A percentile compares a stretch with the other conserved stretches of the same genome.
Evolutionary conservation across 2,329 filamentous ascomycete genomes (phyloP).

Genomic region (Arthroderma uncinatum): DNA sequence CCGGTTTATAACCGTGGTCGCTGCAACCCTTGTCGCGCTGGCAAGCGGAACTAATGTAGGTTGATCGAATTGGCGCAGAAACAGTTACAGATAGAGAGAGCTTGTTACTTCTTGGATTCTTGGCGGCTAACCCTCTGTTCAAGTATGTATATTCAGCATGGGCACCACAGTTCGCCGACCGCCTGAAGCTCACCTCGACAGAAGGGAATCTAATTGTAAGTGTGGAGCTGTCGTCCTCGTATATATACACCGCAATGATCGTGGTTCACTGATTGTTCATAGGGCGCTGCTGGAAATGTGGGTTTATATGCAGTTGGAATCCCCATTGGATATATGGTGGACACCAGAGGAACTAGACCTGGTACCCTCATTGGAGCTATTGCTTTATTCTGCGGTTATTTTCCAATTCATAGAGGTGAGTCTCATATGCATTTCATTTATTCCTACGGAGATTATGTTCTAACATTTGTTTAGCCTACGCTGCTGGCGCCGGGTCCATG

Average conservation of each 20-base stretch:
- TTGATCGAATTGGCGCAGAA: neutral
- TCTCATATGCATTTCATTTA: neutral
- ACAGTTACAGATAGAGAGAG: slow-evolving; percentile 5
- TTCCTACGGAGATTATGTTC: slow-evolving; percentile 9
- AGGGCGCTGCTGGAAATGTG: slow-evolving; percentile 49
- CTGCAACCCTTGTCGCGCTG: slow-evolving; percentile 72
- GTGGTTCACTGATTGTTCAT: slow-evolving; percentile 10
- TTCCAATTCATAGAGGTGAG: slow-evolving; percentile 57
- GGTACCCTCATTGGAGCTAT: slow-evolving; percentile 65
- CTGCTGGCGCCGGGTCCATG: slow-evolving; percentile 51
- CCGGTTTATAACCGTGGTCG: slow-evolving; percentile 70
- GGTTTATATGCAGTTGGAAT: slow-evolving; percentile 92
- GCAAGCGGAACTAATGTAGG: slow-evolving; percentile 85
- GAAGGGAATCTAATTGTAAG: slow-evolving; percentile 80
- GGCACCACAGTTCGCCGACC: slow-evolving; percentile 88
- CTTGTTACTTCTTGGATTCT: slow-evolving; percentile 8
- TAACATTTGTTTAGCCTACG: slow-evolving; percentile 49
- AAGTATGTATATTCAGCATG: slow-evolving; percentile 98
- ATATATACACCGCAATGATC: neutral
- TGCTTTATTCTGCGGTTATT: slow-evolving; percentile 68
- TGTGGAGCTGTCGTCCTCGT: slow-evolving; percentile 9
- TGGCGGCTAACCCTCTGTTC: slow-evolving; percentile 12
- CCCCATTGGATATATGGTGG: slow-evolving; percentile 77
- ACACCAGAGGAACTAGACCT: slow-evolving; percentile 66
- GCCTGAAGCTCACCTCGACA: slow-evolving; percentile 77